Evolutionary conservation across 1,139 yeast genomes (phyloP).

Genomic region (Scheffersomyces cryptocercus): DNA sequence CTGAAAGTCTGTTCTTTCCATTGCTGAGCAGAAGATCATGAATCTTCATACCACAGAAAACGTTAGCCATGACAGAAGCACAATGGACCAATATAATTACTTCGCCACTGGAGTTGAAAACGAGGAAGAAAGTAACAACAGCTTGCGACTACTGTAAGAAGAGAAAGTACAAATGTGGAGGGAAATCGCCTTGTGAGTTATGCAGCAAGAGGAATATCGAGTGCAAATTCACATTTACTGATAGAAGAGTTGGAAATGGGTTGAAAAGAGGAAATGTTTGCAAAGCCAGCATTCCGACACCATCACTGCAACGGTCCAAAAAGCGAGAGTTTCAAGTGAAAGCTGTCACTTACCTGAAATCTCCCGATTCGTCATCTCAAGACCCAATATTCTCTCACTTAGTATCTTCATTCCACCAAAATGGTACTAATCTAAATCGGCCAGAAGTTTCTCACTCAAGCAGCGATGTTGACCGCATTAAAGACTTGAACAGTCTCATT

Average conservation of each 20-base stretch:
- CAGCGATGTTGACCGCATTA: background rate
- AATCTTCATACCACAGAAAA: background rate
- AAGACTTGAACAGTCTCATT: background rate
- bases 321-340: background rate
- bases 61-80: background rate
- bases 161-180: slow-evolving; percentile 31
- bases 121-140: slow-evolving; percentile 34
- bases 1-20: background rate
- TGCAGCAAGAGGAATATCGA: slow-evolving; percentile 1
- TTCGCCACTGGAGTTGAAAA: background rate
- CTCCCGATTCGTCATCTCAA: background rate
- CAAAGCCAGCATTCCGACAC: background rate
- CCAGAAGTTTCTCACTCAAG: background rate
- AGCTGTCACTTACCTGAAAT: background rate
- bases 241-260: slow-evolving; percentile 1
- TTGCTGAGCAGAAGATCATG: background rate
- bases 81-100: background rate
- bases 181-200: background rate
- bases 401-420: background rate
- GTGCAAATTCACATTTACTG: background rate
- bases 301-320: background rate
- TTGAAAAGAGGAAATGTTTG: background rate
- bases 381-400: background rate
- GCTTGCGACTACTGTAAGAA: slow-evolving; percentile 45
- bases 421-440: background rate